Evolutionary conservation across 257 asterid species (phyloP).

Genomic region (Cordia subcordata): DNA sequence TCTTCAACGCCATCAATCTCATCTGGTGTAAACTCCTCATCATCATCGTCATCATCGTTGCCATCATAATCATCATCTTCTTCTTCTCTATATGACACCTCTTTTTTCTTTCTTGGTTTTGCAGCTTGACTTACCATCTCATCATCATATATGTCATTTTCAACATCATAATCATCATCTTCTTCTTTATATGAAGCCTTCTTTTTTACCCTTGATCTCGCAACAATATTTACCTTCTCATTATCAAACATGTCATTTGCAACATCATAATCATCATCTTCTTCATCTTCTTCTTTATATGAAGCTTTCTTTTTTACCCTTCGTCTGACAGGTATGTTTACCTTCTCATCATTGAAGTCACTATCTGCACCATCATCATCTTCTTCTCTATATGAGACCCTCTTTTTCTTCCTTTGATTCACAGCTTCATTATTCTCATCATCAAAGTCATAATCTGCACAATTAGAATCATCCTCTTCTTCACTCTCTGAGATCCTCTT

Average conservation of each 20-base stretch:
- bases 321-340: constrained; percentile 11
- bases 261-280: constrained; percentile 21
- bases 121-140: constrained; percentile 11
- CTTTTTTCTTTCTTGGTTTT: constrained; percentile 19
- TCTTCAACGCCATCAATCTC: constrained; percentile 23
- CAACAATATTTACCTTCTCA: constrained; percentile 23
- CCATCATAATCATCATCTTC: constrained; percentile 24
- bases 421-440: constrained; percentile 26
- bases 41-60: constrained; percentile 17
- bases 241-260: constrained; percentile 13
- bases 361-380: constrained; percentile 21
- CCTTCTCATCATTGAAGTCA: constrained; percentile 18
- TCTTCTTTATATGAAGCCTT: constrained; percentile 30
- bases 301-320: constrained; percentile 12
- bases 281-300: constrained; percentile 25
- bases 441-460: constrained; percentile 8
- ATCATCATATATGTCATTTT: constrained; percentile 13
- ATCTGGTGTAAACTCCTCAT: constrained; percentile 37
- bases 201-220: constrained; percentile 25
- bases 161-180: constrained; percentile 26
- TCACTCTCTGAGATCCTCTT: constrained; percentile 4
- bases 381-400: constrained; percentile 16
- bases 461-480: constrained; percentile 31
- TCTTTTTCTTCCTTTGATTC: constrained; percentile 27
- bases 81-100: constrained; percentile 15